phyloP scores from a whole-genome alignment of 139 green algal genomes.

The Micractinium conductrix region DNA sequence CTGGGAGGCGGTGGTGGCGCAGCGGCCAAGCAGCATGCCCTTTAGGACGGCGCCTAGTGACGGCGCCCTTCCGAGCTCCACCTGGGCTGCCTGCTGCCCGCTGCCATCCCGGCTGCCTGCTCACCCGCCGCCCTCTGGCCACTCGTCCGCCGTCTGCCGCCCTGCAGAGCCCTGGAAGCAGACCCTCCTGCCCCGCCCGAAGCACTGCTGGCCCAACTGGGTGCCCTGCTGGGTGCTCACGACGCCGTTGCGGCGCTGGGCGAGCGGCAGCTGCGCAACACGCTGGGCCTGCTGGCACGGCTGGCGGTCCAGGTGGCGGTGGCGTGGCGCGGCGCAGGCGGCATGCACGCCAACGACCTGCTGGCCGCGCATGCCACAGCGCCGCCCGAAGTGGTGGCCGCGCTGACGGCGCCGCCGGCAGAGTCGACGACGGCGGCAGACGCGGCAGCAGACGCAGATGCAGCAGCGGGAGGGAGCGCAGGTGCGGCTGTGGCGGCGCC shows the following conservation, averaged over 20 bases:
- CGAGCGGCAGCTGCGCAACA: slow-evolving; percentile 2
- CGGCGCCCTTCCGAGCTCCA: too few relatives aligned
- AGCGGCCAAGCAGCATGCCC: too few relatives aligned
- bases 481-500: neutral
- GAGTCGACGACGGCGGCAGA: neutral
- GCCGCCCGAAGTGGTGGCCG: neutral
- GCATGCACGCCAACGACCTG: neutral
- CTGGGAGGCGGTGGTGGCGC: neutral
- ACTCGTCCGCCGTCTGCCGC: too few relatives aligned
- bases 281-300: slow-evolving; percentile 24
- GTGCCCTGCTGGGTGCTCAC: neutral
- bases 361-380: slow-evolving; percentile 5
- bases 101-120: neutral
- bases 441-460: neutral
- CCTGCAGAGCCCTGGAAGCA: neutral
- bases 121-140: too few relatives aligned
- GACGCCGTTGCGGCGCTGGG: neutral
- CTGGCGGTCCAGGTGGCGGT: slow-evolving; percentile 14
- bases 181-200: neutral
- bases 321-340: slow-evolving; percentile 7
- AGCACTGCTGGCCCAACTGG: neutral
- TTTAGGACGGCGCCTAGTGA: neutral
- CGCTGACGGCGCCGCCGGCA: neutral
- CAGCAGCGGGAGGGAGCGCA: neutral
- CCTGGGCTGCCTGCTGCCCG: neutral